These are phyloP conservation scores for Quercus parvula DNA, from an alignment of 306 rosid genomes.

Conservation along the genomic window DNA sequence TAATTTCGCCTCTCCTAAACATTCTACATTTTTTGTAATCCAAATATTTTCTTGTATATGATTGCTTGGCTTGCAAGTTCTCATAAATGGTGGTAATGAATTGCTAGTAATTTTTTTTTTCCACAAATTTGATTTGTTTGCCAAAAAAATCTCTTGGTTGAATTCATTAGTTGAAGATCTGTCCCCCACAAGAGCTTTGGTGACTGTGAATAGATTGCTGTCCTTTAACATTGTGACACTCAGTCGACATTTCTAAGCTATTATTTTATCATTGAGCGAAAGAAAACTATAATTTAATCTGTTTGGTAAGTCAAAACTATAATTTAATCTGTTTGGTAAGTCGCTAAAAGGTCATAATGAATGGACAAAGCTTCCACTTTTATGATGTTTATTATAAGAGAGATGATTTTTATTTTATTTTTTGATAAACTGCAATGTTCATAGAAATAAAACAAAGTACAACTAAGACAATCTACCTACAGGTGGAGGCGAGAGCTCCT, in stretches of 20 bases:
- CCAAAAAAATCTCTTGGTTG: neutral
- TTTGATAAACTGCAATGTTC: too few species aligned
- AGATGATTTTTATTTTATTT: too few species aligned
- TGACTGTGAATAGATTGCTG: neutral
- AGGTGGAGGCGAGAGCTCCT: too few species aligned
- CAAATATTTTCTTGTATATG: neutral
- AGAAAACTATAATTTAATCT: too few species aligned
- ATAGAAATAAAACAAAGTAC: too few species aligned
- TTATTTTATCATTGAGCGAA: neutral
- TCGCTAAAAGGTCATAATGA: too few species aligned
- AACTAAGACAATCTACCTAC: too few species aligned
- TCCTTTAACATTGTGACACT: neutral
- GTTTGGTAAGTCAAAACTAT: too few species aligned
- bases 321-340: too few species aligned
- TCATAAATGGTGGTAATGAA: neutral
- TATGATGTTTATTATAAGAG: too few species aligned
- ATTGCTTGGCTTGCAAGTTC: constrained; percentile 9
- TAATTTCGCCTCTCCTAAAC: constrained; percentile 34
- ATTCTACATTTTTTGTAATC: neutral
- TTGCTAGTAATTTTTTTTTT: neutral
- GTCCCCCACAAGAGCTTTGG: neutral
- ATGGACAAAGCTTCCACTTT: too few species aligned
- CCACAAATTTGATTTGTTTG: neutral
- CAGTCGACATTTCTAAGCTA: neutral
- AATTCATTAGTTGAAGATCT: neutral